Base-by-base conservation (phyloP, 2,329 filamentous ascomycete genomes). In the Aspergillus sp. region DNA sequence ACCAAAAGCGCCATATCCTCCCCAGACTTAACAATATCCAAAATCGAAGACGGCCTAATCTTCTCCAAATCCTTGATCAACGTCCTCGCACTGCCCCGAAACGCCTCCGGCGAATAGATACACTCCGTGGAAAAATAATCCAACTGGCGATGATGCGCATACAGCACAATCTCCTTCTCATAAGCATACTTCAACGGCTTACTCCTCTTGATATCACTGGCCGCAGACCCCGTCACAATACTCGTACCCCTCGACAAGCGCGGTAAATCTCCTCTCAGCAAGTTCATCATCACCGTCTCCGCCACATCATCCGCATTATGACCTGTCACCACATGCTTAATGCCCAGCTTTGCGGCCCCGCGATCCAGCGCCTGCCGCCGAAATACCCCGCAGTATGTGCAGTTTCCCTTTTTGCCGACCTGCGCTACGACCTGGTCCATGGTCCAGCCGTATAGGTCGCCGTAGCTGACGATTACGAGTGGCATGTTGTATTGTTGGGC, bases 41-140 rank as follows among this genome's bases (percentile, higher is more conserved):
- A 74, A 55, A 99, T 98, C 3, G 94, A 93, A 70, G 93, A 97
- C 1, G 95, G 94, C 2, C 95, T 85, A 7, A 99, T 91, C 68
- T 90, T 90, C 78, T 99, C 95, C 32, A 99, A 81, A 68, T 94
- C 96, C 80, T 99, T 99, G 76, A 99, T 97, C 60, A 99, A 79
- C 25, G 89, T 91, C 65, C 95, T 86, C 2, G 95, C 95, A 67
- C 91, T 97, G 3, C 95, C 95, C 61, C 95, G 85, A 73, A 99
- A 99, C 2, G 95, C 95, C 77, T 99, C 95, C 0, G 95, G 95
- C 57, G 92, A 97, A 81, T 99, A 99, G 62, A 99, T 92, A 81
- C 95, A 99, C 78, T 99, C 95, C 0, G 95, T 99, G 71, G 89
- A 97, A 78, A 99, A 99, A 78, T 99, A 99, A 74, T 98, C 93